Percentiles rank a stretch among this genome's conserved stretches.
These are phyloP conservation scores for Salvia splendens DNA, from an alignment of 257 asterid species.

Conservation along the genomic window DNA sequence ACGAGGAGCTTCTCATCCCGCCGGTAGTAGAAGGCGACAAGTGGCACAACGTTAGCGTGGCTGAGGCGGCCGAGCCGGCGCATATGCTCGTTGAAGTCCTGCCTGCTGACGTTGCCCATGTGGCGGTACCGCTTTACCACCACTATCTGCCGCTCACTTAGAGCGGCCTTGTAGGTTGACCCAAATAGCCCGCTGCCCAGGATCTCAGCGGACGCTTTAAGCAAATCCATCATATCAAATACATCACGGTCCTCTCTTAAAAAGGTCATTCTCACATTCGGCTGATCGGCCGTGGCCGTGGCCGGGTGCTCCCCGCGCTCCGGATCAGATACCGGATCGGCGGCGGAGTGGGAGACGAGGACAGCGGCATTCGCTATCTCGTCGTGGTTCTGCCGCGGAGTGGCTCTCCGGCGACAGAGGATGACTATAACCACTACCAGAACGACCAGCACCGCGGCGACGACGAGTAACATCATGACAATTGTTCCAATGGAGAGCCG, in stretches of 20 bases:
- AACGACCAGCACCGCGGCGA: slow-evolving; percentile 43
- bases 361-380: no score
- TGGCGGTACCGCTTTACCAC: slow-evolving; percentile 84
- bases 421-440: slow-evolving; percentile 49
- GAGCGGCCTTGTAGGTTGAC: slow-evolving; percentile 75
- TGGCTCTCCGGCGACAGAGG: slow-evolving; percentile 40
- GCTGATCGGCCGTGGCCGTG: no score
- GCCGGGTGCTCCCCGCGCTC: no score
- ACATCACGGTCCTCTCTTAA: slow-evolving; percentile 47
- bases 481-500: slow-evolving; percentile 42
- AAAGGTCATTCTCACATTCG: slow-evolving; percentile 58
- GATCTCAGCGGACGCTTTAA: slow-evolving; percentile 89
- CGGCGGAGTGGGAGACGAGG: no score
- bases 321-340: no score
- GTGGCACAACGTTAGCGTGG: slow-evolving; percentile 68
- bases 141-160: slow-evolving; percentile 45
- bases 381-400: slow-evolving; percentile 1
- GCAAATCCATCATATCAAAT: slow-evolving; percentile 81
- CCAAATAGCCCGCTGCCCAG: slow-evolving; percentile 87
- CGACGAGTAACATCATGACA: slow-evolving; percentile 36
- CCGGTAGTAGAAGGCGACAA: slow-evolving; percentile 76
- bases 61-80: slow-evolving; percentile 73
- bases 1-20: slow-evolving; percentile 93
- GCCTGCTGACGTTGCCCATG: slow-evolving; percentile 72
- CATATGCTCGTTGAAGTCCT: slow-evolving; percentile 91